Percentiles rank a stretch among this genome's conserved stretches.
phyloP scores from a whole-genome alignment of 1,139 yeast genomes.

The Pichia sp. region DNA sequence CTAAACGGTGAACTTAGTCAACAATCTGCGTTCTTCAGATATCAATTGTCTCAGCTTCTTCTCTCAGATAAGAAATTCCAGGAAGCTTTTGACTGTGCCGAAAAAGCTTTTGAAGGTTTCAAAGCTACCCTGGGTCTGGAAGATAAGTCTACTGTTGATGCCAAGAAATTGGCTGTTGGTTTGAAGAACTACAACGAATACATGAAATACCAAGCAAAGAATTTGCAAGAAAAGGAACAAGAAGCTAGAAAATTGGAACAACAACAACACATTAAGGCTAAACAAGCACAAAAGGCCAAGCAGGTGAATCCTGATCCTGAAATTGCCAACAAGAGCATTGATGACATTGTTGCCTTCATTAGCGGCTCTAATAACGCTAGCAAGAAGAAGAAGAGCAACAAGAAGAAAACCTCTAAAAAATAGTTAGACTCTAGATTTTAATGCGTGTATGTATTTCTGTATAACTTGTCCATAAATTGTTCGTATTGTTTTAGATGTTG shows the following conservation, averaged over 20 bases:
- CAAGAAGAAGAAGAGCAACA: conserved; percentile 29
- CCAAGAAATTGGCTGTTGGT: conserved; percentile 57
- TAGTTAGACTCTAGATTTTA: conserved; percentile 13
- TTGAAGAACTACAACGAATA: conserved; percentile 37
- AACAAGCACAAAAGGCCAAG: conserved; percentile 32
- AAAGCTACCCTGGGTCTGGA: conserved; percentile 56
- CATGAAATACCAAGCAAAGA: conserved; percentile 22
- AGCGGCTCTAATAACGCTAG: conserved; percentile 43
- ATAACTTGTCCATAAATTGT: conserved; percentile 13
- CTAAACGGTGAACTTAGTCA: conserved; percentile 49
- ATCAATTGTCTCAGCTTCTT: conserved; percentile 64
- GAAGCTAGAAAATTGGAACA: conserved; percentile 32
- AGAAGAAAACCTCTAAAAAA: conserved; percentile 31
- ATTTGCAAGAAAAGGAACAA: conserved; percentile 18
- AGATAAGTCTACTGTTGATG: conserved; percentile 58
- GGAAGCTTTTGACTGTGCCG: conserved; percentile 52
- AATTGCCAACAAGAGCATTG: conserved; percentile 58
- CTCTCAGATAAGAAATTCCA: conserved; percentile 50
- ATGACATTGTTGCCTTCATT: conserved; percentile 62
- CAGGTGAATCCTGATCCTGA: conserved; percentile 45
- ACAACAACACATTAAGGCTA: conserved; percentile 21
- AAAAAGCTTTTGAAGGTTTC: conserved; percentile 51
- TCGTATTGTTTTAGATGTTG: background rate
- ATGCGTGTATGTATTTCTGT: conserved; percentile 6
- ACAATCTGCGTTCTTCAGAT: conserved; percentile 55